Evolutionary conservation across 1,284 basidiomycete genomes (phyloP), one percentile per base, ranked within the genome.

Genomic region (Somion occarium): DNA sequence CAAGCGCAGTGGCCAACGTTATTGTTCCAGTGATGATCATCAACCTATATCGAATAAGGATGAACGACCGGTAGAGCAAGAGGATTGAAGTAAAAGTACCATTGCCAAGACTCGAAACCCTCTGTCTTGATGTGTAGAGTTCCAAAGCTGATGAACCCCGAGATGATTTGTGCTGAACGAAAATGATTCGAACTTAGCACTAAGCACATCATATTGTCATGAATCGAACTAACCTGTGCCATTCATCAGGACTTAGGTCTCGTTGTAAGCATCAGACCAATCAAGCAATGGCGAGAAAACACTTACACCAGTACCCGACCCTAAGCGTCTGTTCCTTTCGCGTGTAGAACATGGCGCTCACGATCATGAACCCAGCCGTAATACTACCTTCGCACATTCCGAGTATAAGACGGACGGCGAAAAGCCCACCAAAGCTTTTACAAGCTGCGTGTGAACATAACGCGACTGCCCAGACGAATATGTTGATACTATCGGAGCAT

Each of bases 281-380:
- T n/a, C n/a, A n/a, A n/a, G n/a, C n/a, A n/a, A n/a, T n/a, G n/a
- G n/a, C n/a, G 41, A 34, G 15, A 9, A 15, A 24, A 23, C 2
- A 72, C 84, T 65, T 62, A 89, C 86, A 86, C 86, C 85, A 88
- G 59, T 87, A 88, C 0, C 87, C 87, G 15, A 89, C 79, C 1
- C 88, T 73, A 20, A 80, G 62, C 0, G 84, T 87, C 59, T 88
- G 85, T 61, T 92, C 89, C 3, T 66, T 78, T 23, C 83, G 75
- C 0, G 85, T 90, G 65, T 91, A 91, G 64, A 89, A 91, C 87
- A 89, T 89, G 23, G 83, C 78, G 46, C 73, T 85, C 46, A 87
- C 80, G 50, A 91, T 81, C 72, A 91, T 69, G 68, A 91, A 91
- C 0, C 84, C 85, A 0, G 85, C 82, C 0, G 87, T 90, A 57